Base-by-base conservation (phyloP, 1,284 basidiomycete species). In the Puccinia triticina region DNA sequence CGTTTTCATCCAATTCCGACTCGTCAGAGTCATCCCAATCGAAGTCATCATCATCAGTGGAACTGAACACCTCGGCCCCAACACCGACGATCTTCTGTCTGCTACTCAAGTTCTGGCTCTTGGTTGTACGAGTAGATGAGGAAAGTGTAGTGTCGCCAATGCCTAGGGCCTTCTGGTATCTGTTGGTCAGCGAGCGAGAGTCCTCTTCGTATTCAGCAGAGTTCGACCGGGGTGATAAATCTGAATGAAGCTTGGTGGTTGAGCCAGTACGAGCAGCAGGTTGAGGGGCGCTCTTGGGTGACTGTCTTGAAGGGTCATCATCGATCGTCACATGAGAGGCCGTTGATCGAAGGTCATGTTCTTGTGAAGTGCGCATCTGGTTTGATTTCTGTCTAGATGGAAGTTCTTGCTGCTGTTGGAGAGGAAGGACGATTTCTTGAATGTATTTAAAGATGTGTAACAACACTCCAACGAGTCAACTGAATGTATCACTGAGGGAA, bases 1-100 rank as follows among this genome's bases (percentile, higher is more conserved):
- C 79, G 14, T 40, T 32, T 48, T 82, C 79, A 40, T 82, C 79
- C 18, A 82, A 48, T 40, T 82, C 79, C 21, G 69, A 73, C 34
- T 82, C 79, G 61, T 50, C 79, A 8, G 79, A 77, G 29, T 71
- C 48, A 64, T 83, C 61, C 75, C 75, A 83, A 71, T 77, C 67
- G n/a, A 77, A 77, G 4, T 57, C 46, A n/a, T 75, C 57, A 7
- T 75, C 80, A 53, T 81, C 79, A 37, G 74, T 59, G 2, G 74
- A 43, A 46, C 57, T 59, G 26, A 61, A 59, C 11, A 61, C 16
- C 37, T 76, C 55, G 26, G 74, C 74, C 21, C 34, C 74, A 29
- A 61, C 55, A 14, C 74, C 74, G 7, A 76, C 37, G 40, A 57
- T n/a, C 37, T 76, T 57, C 55, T 76, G 74, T 23, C 74, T 57